Base-by-base conservation (phyloP, 345 rosid species). In the Gossypium rotundifolium region DNA sequence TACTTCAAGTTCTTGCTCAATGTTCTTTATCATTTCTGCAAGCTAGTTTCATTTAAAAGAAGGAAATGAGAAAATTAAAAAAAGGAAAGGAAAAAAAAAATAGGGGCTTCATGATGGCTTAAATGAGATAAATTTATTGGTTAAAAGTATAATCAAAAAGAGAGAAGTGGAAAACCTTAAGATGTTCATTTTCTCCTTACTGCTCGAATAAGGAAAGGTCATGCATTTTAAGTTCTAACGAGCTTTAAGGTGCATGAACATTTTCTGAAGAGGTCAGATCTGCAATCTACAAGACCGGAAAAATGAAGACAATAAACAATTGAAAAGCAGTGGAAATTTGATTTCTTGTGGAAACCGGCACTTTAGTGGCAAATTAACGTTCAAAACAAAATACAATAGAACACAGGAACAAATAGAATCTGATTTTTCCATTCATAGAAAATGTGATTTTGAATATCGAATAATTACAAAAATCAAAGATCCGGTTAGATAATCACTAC, bases 141-240 rank as follows among this genome's bases (percentile, higher is more conserved):
- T 67, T 53, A 33, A 70, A 61, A 13, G 48, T 40, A 70, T 17
- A 22, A 72, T 58, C 4, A 59, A 59, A n/a, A 20, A 70, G 42
- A 72, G 23, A 70, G 70, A 75, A 65, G 46, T 68, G 64, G 67
- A 76, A 79, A 80, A 95, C 99, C 99, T 93, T 93, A 72, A 91
- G 98, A 82, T 91, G 96, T 84, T 91, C 98, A 84, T 95, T 95
- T 83, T 95, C 93, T 61, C 77, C n/a, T n/a, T n/a, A n/a, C 97
- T 88, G 80, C 86, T 88, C 76, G 79, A 95, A 95, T 71, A 95
- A 82, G 73, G 98, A 91, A 70, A 95, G 88, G 62, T 95, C 97
- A 83, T 93, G 93, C 55, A 79, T 85, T 78, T 93, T 93, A 42
- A 95, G 90, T 80, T 95, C 98, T 78, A 95, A 65, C 90, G 94